Evolutionary conservation across 352 stramenopile genomes (phyloP), one percentile per base, ranked within the genome.

Genomic region (Plasmopara viticola): DNA sequence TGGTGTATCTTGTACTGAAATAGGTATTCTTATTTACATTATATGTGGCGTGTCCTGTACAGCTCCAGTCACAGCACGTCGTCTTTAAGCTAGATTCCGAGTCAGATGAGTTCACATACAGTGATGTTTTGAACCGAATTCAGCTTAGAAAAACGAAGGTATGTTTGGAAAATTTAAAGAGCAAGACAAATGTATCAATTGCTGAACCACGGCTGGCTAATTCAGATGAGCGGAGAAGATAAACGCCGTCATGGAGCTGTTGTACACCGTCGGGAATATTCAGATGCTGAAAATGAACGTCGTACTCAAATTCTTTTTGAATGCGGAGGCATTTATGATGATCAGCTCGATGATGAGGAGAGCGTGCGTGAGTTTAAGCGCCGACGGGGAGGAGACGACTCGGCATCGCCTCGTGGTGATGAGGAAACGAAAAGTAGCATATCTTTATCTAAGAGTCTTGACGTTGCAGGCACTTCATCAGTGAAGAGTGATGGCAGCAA

Each of bases 131-230:
- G 31, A 80, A 87, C 40, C 82, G 82, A 34, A 84, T 93, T 37
- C 74, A 87, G 53, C 68, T 93, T 20, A 84, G 72, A 50, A 93
- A 93, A 64, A 91, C 80, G 40, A 90, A 90, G 66, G 74, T 78
- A 63, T 53, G 48, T 46, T 35, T 35, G 7, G 6, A 12, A 9
- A 41, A 4, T 41, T 25, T 25, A 25, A 25, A 25, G 20, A 25
- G 20, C 20, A 25, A 25, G 20, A 25, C 20, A 25, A 25, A 25
- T 25, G 20, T 25, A 25, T 3, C 3, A 25, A 25, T 3, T 25
- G 20, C 20, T 25, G 20, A 25, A 25, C 3, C 20, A 25, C 3
- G 20, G 20, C 3, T 45, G 34, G 10, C 29, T n/a, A 42, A 18
- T 42, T 2, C n/a, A 85, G 74, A 60, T 84, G 54, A 71, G 60